Evolutionary conservation across 768 basidiomycete species (phyloP).

Genomic region (Ramaria sp.): DNA sequence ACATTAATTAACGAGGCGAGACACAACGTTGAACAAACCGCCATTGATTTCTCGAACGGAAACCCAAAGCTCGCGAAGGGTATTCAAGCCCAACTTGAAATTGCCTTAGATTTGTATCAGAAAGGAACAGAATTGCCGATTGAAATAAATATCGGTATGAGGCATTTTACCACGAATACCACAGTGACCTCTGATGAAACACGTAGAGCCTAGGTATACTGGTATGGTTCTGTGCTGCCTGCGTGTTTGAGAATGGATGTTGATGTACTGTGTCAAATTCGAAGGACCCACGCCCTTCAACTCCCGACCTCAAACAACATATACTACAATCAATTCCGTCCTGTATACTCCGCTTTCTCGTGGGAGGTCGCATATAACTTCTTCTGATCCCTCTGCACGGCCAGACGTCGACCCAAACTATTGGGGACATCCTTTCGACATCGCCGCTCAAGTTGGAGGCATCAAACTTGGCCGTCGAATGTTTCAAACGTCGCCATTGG

Average conservation of each 20-base stretch:
- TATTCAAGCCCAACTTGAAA: conserved; percentile 1
- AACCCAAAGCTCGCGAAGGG: conserved; percentile 9
- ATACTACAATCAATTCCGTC: conserved; percentile 8
- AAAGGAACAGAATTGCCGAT: neutral
- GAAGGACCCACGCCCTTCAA: conserved; percentile 3
- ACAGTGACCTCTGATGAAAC: neutral
- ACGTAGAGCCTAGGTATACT: conserved; percentile 10
- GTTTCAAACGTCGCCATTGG: conserved; percentile 18
- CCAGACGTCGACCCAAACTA: conserved; percentile 33
- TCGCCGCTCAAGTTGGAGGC: conserved; percentile 8
- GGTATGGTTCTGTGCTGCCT: too few relatives aligned
- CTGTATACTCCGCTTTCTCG: conserved; percentile 10
- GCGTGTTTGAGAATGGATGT: too few relatives aligned
- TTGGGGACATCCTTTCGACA: conserved; percentile 3
- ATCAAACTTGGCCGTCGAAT: conserved; percentile 9
- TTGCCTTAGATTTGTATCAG: conserved; percentile 4
- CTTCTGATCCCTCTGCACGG: conserved; percentile 20
- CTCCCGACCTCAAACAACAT: neutral
- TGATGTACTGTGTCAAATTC: too few relatives aligned
- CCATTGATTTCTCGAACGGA: conserved; percentile 6
- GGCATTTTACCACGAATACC: too few relatives aligned
- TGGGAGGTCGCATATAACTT: conserved; percentile 17
- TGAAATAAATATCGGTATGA: conserved; percentile 8
- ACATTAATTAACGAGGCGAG: neutral
- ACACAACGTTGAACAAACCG: neutral